phyloP scores from a whole-genome alignment of 768 basidiomycete genomes.

The Hygrocybe coccinea region DNA sequence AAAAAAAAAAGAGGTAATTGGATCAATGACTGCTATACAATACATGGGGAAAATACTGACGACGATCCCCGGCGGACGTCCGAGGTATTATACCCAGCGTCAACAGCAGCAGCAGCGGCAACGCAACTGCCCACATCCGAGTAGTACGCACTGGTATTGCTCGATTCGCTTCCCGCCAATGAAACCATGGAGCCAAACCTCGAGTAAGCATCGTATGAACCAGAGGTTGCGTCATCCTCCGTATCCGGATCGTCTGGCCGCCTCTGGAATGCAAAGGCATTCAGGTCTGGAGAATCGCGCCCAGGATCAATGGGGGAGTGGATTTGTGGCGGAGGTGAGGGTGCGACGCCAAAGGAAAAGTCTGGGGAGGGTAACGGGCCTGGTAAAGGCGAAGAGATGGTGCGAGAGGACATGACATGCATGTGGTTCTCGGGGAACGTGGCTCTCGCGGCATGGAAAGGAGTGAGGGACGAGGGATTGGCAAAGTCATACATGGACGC shows the following conservation, averaged over 20 bases:
- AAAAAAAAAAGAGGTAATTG: conserved; percentile 11
- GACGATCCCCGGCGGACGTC: conserved; percentile 38
- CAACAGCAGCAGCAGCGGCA: conserved; percentile 13
- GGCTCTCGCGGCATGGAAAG: conserved; percentile 26
- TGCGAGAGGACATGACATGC: conserved; percentile 45
- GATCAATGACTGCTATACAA: conserved; percentile 8
- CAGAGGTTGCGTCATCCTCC: conserved; percentile 45
- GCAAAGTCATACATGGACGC: conserved; percentile 14
- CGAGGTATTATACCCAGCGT: conserved; percentile 26
- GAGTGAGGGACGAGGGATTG: conserved; percentile 42
- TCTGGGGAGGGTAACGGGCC: conserved; percentile 59
- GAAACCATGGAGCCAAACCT: conserved; percentile 61
- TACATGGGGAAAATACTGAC: conserved; percentile 28
- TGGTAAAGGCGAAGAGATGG: conserved; percentile 41
- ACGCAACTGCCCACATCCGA: conserved; percentile 41
- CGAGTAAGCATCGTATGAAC: conserved; percentile 47
- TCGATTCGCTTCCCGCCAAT: conserved; percentile 56
- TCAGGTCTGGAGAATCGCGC: conserved; percentile 47
- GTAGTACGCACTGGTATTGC: conserved; percentile 46
- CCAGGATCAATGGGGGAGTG: conserved; percentile 46
- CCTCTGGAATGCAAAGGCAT: conserved; percentile 26
- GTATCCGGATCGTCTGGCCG: conserved; percentile 46
- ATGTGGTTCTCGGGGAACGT: conserved; percentile 45
- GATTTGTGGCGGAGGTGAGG: conserved; percentile 40
- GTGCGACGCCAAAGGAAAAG: conserved; percentile 61